A percentile compares a stretch with the other conserved stretches of the same genome.
phyloP scores from a whole-genome alignment of 495 filamentous ascomycete species.

The Aspergillus conjunctus region DNA sequence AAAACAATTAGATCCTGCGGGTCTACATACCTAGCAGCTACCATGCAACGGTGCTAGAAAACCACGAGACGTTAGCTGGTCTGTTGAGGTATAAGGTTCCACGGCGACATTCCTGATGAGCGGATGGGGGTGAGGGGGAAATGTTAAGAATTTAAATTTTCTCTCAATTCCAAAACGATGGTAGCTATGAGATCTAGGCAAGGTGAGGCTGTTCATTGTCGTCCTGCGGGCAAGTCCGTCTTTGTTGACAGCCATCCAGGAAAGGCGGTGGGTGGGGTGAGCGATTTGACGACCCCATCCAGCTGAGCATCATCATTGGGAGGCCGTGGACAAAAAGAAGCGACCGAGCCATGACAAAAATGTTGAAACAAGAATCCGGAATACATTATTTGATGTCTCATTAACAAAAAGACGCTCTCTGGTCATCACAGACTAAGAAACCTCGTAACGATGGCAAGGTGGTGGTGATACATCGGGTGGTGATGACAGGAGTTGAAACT shows the following conservation, averaged over 20 bases:
- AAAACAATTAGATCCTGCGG: background rate
- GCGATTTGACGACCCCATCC: background rate
- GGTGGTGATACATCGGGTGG: slow-evolving; percentile 11
- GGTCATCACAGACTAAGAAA: background rate
- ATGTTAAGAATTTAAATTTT: background rate
- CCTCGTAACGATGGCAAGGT: background rate
- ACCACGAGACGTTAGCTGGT: background rate
- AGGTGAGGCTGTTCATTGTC: background rate
- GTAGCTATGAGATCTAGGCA: background rate
- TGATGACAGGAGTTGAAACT: slow-evolving; percentile 17
- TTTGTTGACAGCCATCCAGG: too few relatives aligned
- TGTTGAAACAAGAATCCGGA: background rate
- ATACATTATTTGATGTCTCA: slow-evolving; percentile 9
- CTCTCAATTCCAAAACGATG: background rate
- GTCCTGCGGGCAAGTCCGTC: too few relatives aligned
- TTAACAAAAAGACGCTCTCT: background rate
- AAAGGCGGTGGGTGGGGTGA: background rate
- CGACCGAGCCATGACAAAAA: background rate
- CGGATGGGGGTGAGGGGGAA: background rate
- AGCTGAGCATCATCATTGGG: background rate
- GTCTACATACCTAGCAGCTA: background rate
- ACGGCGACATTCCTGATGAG: background rate
- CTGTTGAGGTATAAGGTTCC: background rate
- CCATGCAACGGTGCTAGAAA: background rate
- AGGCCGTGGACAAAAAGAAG: background rate